Evolutionary conservation across 164 flowering plant species (phyloP).

Genomic region (Pachysandra terminalis): DNA sequence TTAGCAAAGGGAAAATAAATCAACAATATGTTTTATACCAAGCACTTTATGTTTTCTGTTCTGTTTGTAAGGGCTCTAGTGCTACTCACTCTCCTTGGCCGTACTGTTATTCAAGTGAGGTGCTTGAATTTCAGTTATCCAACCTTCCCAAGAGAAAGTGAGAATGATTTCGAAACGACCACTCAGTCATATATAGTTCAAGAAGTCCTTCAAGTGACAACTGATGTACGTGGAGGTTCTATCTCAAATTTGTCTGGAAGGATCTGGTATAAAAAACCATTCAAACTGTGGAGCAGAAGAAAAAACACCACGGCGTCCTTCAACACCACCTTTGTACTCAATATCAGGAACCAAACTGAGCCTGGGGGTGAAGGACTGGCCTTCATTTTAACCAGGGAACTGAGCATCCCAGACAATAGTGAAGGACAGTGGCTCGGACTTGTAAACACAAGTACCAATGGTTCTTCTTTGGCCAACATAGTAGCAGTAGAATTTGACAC

Average conservation of each 20-base stretch:
- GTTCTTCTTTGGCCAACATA: constrained; percentile 13
- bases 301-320: constrained; percentile 26
- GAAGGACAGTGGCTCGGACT: constrained; percentile 63
- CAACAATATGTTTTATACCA: not conserved
- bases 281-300: constrained; percentile 18
- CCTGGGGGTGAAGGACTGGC: constrained; percentile 60
- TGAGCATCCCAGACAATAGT: constrained; percentile 30
- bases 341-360: constrained; percentile 16
- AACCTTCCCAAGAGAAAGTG: not conserved
- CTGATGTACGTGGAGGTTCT: not conserved
- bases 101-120: not conserved
- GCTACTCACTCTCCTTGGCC: not conserved
- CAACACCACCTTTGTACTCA: constrained; percentile 31
- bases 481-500: constrained; percentile 67
- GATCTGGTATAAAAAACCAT: not conserved
- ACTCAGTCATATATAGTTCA: not conserved
- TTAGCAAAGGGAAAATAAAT: too few species aligned
- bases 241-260: constrained; percentile 13
- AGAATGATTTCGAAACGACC: not conserved
- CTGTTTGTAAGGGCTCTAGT: not conserved
- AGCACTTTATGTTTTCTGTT: not conserved
- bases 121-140: not conserved
- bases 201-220: constrained; percentile 19
- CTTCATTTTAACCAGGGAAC: constrained; percentile 36
- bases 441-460: constrained; percentile 32